These are phyloP conservation scores for Leonotis leonurus DNA, from an alignment of 257 asterid genomes.

Conservation along the genomic window DNA sequence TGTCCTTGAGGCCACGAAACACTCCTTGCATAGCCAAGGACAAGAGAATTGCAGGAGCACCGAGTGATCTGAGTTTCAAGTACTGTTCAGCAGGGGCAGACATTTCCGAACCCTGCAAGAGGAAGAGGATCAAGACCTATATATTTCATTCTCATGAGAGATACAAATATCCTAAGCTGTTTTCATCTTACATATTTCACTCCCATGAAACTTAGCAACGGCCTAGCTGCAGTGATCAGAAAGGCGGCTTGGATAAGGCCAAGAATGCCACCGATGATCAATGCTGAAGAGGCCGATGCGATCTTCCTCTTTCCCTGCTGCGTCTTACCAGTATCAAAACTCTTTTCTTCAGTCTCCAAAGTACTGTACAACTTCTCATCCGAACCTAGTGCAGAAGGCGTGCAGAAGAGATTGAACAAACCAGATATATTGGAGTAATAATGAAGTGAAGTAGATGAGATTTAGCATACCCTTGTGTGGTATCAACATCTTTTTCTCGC, in stretches of 20 bases:
- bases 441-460: not conserved
- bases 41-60: conserved; percentile 74
- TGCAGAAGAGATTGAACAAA: not conserved
- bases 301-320: conserved; percentile 42
- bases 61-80: conserved; percentile 58
- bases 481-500: conserved; percentile 43
- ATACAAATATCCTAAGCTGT: not conserved
- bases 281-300: conserved; percentile 71
- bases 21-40: conserved; percentile 84
- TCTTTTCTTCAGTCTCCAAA: conserved; percentile 3
- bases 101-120: conserved; percentile 48
- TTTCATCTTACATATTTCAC: conserved; percentile 46
- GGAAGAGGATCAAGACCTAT: not conserved
- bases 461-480: conserved; percentile 33
- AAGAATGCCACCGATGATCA: conserved; percentile 55
- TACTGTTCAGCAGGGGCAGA: conserved; percentile 51
- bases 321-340: conserved; percentile 28
- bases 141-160: not conserved
- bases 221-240: conserved; percentile 48
- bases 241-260: conserved; percentile 57
- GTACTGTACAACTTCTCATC: conserved; percentile 20
- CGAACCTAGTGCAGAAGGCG: conserved; percentile 13
- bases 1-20: conserved; percentile 73
- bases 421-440: not conserved
- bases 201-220: conserved; percentile 69